These are phyloP conservation scores for Pittosporum tobira DNA, from an alignment of 129 eudicot genomes.

Conservation along the genomic window DNA sequence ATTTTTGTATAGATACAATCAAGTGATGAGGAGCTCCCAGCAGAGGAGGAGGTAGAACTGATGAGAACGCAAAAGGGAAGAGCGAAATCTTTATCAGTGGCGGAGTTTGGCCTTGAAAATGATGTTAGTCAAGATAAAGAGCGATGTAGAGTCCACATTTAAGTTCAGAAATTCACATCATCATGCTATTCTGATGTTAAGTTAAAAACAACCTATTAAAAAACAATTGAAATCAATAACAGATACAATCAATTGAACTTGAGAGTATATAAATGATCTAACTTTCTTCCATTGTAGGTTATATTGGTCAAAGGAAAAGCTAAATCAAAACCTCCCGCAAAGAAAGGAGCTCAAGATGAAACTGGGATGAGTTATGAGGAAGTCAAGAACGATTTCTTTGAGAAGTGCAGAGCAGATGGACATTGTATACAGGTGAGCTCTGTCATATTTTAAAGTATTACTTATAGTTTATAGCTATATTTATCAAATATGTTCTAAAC, in stretches of 20 bases:
- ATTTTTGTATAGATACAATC: slow-evolving; percentile 34
- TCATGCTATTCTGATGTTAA: neutral
- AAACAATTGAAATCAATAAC: too few relatives aligned
- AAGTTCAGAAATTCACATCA: slow-evolving; percentile 32
- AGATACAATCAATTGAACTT: neutral
- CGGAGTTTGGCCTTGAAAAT: slow-evolving; percentile 67
- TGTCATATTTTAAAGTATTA: too few relatives aligned
- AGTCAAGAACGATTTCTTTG: slow-evolving; percentile 65
- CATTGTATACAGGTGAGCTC: slow-evolving; percentile 74
- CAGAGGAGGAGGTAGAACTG: slow-evolving; percentile 77
- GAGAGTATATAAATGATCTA: slow-evolving; percentile 1
- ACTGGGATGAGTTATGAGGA: slow-evolving; percentile 36
- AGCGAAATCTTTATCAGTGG: slow-evolving; percentile 38
- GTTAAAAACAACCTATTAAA: too few relatives aligned
- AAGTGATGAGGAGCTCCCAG: slow-evolving; percentile 50
- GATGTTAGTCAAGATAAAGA: slow-evolving; percentile 35
- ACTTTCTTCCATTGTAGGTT: slow-evolving; percentile 22
- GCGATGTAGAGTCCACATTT: slow-evolving; percentile 65
- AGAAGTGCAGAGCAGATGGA: slow-evolving; percentile 90
- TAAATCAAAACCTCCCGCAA: slow-evolving; percentile 28
- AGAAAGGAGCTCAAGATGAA: slow-evolving; percentile 39
- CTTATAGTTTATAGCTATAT: too few relatives aligned
- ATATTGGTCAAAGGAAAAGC: slow-evolving; percentile 45
- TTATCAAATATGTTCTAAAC: too few relatives aligned
- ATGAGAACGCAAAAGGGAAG: slow-evolving; percentile 50